Percentiles rank a stretch among this genome's conserved stretches.
Evolutionary conservation across 495 filamentous ascomycete genomes (phyloP).

Genomic region (Podospora pseudoanserina): DNA sequence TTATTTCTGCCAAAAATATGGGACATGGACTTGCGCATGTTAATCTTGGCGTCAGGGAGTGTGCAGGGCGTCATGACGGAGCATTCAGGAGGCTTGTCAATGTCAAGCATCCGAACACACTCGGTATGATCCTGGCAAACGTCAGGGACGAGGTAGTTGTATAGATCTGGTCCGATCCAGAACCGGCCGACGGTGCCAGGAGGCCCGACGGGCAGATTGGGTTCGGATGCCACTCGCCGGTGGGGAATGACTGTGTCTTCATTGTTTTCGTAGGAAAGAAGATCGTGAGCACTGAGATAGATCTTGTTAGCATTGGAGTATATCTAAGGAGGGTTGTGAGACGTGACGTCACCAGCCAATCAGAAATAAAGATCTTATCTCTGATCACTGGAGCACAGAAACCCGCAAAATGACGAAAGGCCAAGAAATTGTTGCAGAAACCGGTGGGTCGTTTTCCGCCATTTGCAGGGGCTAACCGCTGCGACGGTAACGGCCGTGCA

Average conservation of each 20-base stretch:
- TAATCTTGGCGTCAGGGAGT: neutral
- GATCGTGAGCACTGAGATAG: neutral
- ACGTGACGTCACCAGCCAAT: neutral
- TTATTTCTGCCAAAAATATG: constrained; percentile 93
- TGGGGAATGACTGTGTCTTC: neutral
- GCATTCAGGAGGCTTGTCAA: neutral
- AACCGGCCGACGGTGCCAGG: neutral
- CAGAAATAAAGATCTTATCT: neutral
- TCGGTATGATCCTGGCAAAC: neutral
- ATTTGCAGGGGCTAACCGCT: neutral
- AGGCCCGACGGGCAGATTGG: neutral
- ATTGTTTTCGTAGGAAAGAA: neutral
- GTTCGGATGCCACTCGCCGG: neutral
- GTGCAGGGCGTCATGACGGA: neutral
- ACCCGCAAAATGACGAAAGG: neutral
- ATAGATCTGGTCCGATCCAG: neutral
- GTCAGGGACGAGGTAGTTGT: neutral
- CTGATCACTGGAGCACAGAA: neutral
- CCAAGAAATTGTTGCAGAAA: neutral
- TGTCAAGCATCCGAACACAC: neutral
- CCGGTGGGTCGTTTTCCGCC: neutral
- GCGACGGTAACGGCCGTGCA: neutral
- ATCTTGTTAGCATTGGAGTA: neutral
- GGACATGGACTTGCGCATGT: constrained; percentile 67
- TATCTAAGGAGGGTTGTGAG: neutral